Evolutionary conservation across 768 basidiomycete species (phyloP), one percentile per base, ranked within the genome.

Genomic region (Asterophora lycoperdoides): DNA sequence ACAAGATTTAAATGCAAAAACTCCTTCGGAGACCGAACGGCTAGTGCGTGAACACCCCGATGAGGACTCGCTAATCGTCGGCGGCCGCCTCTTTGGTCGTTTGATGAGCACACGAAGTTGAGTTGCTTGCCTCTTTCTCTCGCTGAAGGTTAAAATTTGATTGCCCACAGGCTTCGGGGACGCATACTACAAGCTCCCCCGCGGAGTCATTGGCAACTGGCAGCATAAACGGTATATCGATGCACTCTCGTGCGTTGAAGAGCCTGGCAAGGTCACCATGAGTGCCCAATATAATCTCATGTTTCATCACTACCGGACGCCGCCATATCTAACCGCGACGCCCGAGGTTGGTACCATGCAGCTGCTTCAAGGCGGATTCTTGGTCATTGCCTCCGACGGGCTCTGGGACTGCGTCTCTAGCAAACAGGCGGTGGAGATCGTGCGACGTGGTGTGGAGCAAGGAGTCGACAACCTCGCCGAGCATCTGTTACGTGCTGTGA

Each of bases 371-470:
- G 69, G 68, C 10, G 66, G 70, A 40, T 69, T 81, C 56, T 56
- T 80, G 18, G 70, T 81, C 26, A 61, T 80, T 41, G 80, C 75
- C 10, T 75, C 76, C 1, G 79, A 81, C 55, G 80, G 80, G 1
- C 60, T 83, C 9, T 83, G 76, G 73, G 80, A 82, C 54, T 61
- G 73, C 38, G 61, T 80, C 28, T 71, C 76, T 33, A 78, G 69
- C 56, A 66, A 75, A 46, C 72, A 72, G 19, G 74, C 74, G 9
- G 71, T 74, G 36, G 65, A 68, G 2, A 68, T 74, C 32, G 70
- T 80, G 14, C 49, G 49, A 10, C 46, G 47, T 9, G 65, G 68
- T 14, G 39, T 61, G 13, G 49, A 44, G 7, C 46, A 48, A 28
- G 55, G 52, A 8, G 55, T 49, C 17, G 49, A 44, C n/a, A 59